Evolutionary conservation across 169 alveolate genomes (phyloP), one percentile per base, ranked within the genome.

Genomic region (Neospora caninum): DNA sequence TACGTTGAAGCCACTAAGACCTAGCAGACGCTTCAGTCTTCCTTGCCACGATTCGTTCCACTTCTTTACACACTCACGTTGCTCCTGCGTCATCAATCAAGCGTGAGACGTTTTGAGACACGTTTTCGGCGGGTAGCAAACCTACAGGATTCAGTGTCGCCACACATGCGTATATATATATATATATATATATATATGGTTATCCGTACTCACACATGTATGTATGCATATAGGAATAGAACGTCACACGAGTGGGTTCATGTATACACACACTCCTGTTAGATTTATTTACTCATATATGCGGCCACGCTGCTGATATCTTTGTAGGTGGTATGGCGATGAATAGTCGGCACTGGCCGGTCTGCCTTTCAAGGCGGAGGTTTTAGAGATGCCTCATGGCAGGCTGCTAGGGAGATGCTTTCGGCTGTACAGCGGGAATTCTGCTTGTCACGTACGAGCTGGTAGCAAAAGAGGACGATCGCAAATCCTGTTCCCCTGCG

Each of bases 401-500:
- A 13, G 58, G 18, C 58, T 13, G 58, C 58, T 49, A 49, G 58
- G 0, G 58, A 13, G 58, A 49, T 13, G 0, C 18, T 13, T 13
- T 49, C 27, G 58, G 18, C 16, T 49, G 58, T 49, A 49, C 4
- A 49, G 18, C 58, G 18, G 58, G 58, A 49, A 22, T 13, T 49
- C 58, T 49, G 0, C 10, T 73, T 73, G 84, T 73, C 41, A 41
- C 89, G 69, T 82, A 82, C 89, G 25, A 82, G 89, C 67, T 82
- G 89, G 69, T 82, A 82, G 67, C 89, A 49, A 43, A 82, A 82
- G 41, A 82, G 38, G 67, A 45, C 67, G 89, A 82, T n/a, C 6
- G 89, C 89, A 69, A 82, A 82, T 39, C 89, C 89, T 18, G 89
- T 82, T 39, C 69, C 89, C 31, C 89, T 82, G 67, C 69, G 20